A percentile compares a stretch with the other conserved stretches of the same genome.
Conservation (phyloP, 768 basidiomycete species). For the Tylopilus vinaceipallidus region DNA sequence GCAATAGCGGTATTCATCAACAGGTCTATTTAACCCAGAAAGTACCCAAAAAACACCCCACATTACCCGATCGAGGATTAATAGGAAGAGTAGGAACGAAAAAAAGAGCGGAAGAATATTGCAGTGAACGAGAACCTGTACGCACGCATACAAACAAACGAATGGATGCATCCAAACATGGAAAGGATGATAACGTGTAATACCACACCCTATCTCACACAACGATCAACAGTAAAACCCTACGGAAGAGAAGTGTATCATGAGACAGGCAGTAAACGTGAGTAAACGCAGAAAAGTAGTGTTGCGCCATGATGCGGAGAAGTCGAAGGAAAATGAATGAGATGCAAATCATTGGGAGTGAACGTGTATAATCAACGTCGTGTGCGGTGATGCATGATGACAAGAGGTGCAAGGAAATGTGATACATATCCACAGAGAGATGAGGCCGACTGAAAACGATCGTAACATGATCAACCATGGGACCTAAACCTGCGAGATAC, state of each 20-base stretch:
- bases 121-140: constrained; percentile 2
- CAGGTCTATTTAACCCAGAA: not conserved
- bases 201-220: constrained; percentile 16
- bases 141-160: not conserved
- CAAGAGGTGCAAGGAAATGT: not conserved
- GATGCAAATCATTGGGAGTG: constrained; percentile 18
- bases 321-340: not conserved
- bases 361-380: constrained; percentile 9
- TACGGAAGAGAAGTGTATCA: not conserved
- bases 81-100: not conserved
- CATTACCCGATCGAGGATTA: constrained; percentile 7
- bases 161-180: constrained; percentile 5
- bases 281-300: constrained; percentile 1
- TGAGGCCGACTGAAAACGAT: constrained; percentile 7
- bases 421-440: constrained; percentile 9
- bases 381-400: constrained; percentile 18
- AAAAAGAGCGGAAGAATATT: not conserved
- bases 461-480: constrained; percentile 14
- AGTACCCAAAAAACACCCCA: not conserved
- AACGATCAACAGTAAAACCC: constrained; percentile 9
- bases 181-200: constrained; percentile 10
- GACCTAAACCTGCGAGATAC: constrained; percentile 17
- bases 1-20: not conserved
- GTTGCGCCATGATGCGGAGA: constrained; percentile 5
- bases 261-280: not conserved